A percentile compares a stretch with the other conserved stretches of the same genome.
Evolutionary conservation across 257 asterid genomes (phyloP).

Genomic region (Schizonepeta tenuifolia): DNA sequence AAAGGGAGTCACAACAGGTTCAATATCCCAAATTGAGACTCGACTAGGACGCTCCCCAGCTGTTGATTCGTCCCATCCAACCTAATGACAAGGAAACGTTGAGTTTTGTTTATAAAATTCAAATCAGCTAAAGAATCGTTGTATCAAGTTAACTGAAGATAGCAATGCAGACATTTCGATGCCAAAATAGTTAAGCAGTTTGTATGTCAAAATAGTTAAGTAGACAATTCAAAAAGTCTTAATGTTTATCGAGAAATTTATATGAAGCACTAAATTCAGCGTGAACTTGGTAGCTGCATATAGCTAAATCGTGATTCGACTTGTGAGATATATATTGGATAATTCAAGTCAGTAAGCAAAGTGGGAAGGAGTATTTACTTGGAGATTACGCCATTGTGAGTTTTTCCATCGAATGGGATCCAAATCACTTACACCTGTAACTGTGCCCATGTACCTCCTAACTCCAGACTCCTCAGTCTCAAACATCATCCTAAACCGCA

Average conservation of each 20-base stretch:
- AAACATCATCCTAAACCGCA: conserved; percentile 98
- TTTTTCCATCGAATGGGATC: conserved; percentile 86
- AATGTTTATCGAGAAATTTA: background rate
- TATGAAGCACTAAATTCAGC: background rate
- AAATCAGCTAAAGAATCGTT: conserved; percentile 3
- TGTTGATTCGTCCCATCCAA: conserved; percentile 99
- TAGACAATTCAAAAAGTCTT: background rate
- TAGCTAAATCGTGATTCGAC: no score
- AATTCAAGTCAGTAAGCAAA: background rate
- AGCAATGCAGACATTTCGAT: background rate
- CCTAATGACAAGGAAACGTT: conserved; percentile 48
- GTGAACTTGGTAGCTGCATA: no score
- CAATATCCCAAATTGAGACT: conserved; percentile 92
- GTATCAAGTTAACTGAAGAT: background rate
- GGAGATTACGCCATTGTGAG: conserved; percentile 98
- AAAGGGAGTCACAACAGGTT: conserved; percentile 92
- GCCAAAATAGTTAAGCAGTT: no score
- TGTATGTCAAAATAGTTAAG: background rate
- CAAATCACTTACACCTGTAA: conserved; percentile 75
- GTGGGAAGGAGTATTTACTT: conserved; percentile 47
- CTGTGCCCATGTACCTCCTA: conserved; percentile 95
- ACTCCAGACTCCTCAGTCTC: conserved; percentile 96
- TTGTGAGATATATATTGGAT: no score
- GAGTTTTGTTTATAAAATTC: background rate
- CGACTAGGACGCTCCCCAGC: conserved; percentile 96